phyloP scores from a whole-genome alignment of 2,329 filamentous ascomycete genomes.

The Huntiella abstrusa region DNA sequence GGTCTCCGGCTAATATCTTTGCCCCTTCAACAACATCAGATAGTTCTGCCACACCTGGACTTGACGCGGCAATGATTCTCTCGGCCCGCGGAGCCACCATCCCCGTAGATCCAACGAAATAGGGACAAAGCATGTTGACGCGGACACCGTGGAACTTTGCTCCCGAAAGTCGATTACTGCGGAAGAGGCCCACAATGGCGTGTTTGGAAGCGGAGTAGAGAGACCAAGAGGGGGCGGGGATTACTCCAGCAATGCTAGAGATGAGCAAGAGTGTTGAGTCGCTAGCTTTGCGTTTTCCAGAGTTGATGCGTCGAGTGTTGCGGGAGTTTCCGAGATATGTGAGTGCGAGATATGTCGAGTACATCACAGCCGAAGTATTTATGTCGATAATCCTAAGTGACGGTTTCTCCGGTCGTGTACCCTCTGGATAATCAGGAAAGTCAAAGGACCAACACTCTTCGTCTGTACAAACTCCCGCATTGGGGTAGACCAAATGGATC shows the following conservation, averaged over 20 bases:
- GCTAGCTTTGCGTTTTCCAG: conserved; percentile 24
- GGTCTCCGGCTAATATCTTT: conserved; percentile 41
- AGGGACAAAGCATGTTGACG: conserved; percentile 47
- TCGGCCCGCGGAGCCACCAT: conserved; percentile 28
- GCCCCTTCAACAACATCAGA: conserved; percentile 46
- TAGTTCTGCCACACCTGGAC: conserved; percentile 28
- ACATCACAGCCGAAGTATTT: conserved; percentile 44
- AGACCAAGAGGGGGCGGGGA: conserved; percentile 24
- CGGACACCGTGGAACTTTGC: conserved; percentile 31
- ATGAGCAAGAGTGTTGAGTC: conserved; percentile 38
- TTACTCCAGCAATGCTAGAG: conserved; percentile 39
- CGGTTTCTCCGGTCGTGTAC: conserved; percentile 24
- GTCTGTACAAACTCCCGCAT: conserved; percentile 38
- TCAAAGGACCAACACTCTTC: conserved; percentile 23
- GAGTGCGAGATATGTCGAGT: conserved; percentile 45
- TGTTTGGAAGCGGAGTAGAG: conserved; percentile 44
- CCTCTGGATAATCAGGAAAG: conserved; percentile 24
- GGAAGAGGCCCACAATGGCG: conserved; percentile 45
- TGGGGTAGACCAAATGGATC: conserved; percentile 46
- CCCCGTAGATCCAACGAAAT: conserved; percentile 43
- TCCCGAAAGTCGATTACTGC: conserved; percentile 31
- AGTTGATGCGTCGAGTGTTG: conserved; percentile 14
- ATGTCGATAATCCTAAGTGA: conserved; percentile 37
- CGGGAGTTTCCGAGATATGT: conserved; percentile 28
- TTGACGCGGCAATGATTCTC: conserved; percentile 26